Base-by-base conservation (phyloP, 805 yeast species). In the Millerozyma miso region DNA sequence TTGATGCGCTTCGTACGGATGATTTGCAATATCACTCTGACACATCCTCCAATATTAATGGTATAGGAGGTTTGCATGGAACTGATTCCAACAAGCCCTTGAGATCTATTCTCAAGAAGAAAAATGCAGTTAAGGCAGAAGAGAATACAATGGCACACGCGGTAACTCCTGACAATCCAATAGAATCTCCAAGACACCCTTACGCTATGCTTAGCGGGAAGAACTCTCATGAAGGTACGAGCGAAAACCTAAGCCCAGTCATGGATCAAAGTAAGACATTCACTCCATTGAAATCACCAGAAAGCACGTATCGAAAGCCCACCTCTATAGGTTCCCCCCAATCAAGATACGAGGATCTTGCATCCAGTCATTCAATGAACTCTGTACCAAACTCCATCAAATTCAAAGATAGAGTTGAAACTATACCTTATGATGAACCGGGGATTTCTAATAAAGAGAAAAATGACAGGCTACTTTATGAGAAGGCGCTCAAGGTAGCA, bases 401-500 rank as follows among this genome's bases (percentile, higher is more conserved):
- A 48, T 69, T 69, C 39, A 54, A 54, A 32, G 69, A 66, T 4
- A 56, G 56, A 8, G 68, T 67, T 7, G 69, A 69, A 44, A 68
- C 72, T 4, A 68, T 69, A 31, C 48, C 56, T 19, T 49, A 52
- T 17, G n/a, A 37, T 16, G 31, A 26, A 6, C 32, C 19, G 8
- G 14, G n/a, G 19, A 16, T 6, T 3, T 14, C 31, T 13, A 37
- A 26, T 17, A 32, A 40, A 8, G 35, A 40, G 17, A 40, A 44
- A 17, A 38, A 34, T 23, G 74, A 74, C 18, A 76, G 71, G 33
- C 83, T 80, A 47, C 65, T 79, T 68, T 81, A 80, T 50, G 69
- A 67, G 16, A 63, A 64, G 48, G 86, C 86, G 0, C 65, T 74
- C 46, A 74, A 74, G 48, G 74, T 76, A 12, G 86, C 87, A 0